phyloP scores from a whole-genome alignment of 495 filamentous ascomycete genomes.

The Penicillium roqueforti region DNA sequence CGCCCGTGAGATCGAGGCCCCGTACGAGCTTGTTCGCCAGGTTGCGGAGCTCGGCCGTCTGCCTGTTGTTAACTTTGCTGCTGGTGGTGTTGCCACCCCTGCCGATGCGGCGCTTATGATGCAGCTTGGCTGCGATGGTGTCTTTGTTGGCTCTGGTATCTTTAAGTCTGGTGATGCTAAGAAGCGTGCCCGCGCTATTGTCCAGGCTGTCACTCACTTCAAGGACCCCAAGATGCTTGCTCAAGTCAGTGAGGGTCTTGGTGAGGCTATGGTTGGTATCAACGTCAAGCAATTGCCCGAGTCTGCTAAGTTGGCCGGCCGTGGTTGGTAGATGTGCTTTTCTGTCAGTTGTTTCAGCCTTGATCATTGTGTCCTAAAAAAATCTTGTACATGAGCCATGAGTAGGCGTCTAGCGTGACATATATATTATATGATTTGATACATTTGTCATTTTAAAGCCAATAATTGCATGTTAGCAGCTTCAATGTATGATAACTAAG shows the following conservation, averaged over 20 bases:
- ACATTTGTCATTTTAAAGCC: not conserved
- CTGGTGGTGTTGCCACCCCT: slow-evolving; percentile 93
- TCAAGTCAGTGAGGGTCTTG: slow-evolving; percentile 78
- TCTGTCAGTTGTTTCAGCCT: slow-evolving; percentile 10
- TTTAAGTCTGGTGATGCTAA: slow-evolving; percentile 92
- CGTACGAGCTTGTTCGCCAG: slow-evolving; percentile 75
- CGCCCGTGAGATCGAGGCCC: slow-evolving; percentile 76
- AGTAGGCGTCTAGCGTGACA: slow-evolving; percentile 15
- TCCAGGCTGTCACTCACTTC: slow-evolving; percentile 87
- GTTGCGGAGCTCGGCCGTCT: slow-evolving; percentile 81
- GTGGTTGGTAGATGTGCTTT: slow-evolving; percentile 68
- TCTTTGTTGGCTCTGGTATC: slow-evolving; percentile 95
- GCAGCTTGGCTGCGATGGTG: slow-evolving; percentile 96
- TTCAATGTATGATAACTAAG: no score
- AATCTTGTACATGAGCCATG: slow-evolving; percentile 21
- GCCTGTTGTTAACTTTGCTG: slow-evolving; percentile 97
- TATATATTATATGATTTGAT: slow-evolving; percentile 4
- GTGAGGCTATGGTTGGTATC: slow-evolving; percentile 94
- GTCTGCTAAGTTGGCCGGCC: slow-evolving; percentile 73
- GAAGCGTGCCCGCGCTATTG: slow-evolving; percentile 86
- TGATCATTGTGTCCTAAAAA: slow-evolving; percentile 13
- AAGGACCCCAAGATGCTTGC: slow-evolving; percentile 83
- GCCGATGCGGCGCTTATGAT: slow-evolving; percentile 99
- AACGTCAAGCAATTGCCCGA: slow-evolving; percentile 72
- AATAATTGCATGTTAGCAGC: not conserved